phyloP scores from a whole-genome alignment of 2,329 filamentous ascomycete genomes.

The Lanzia echinophila region DNA sequence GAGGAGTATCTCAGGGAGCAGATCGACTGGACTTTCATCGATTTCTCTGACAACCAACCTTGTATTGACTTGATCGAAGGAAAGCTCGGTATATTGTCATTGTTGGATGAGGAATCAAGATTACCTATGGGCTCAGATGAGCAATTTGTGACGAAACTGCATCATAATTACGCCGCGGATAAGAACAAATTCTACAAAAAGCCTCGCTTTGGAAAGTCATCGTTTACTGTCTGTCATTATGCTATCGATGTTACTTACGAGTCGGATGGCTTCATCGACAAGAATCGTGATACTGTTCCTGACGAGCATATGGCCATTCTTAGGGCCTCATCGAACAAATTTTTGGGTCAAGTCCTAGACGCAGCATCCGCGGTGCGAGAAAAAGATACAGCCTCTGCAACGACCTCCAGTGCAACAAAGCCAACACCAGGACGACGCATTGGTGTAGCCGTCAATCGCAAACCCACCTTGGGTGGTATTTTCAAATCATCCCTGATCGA shows the following conservation, averaged over 20 bases:
- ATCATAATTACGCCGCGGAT: conserved; percentile 83
- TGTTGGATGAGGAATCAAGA: conserved; percentile 93
- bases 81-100: conserved; percentile 84
- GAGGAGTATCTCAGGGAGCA: conserved; percentile 94
- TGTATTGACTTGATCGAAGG: conserved; percentile 98
- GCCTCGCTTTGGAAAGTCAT: conserved; percentile 91
- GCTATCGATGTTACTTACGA: conserved; percentile 97
- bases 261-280: conserved; percentile 98
- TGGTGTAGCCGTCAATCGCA: conserved; percentile 86
- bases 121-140: conserved; percentile 97
- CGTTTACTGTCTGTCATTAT: conserved; percentile 98
- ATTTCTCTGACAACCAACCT: conserved; percentile 98
- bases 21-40: conserved; percentile 99
- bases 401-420: conserved; percentile 64
- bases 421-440: conserved; percentile 77
- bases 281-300: conserved; percentile 97
- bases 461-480: conserved; percentile 94
- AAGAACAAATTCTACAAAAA: conserved; percentile 99
- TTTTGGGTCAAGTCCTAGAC: conserved; percentile 77
- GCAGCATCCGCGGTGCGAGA: conserved; percentile 83
- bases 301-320: conserved; percentile 97
- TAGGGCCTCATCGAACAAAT: conserved; percentile 73
- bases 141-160: conserved; percentile 91
- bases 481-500: conserved; percentile 98
- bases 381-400: conserved; percentile 65